Base-by-base conservation (phyloP, 2,329 filamentous ascomycete genomes). In the Akanthomyces lecanii region DNA sequence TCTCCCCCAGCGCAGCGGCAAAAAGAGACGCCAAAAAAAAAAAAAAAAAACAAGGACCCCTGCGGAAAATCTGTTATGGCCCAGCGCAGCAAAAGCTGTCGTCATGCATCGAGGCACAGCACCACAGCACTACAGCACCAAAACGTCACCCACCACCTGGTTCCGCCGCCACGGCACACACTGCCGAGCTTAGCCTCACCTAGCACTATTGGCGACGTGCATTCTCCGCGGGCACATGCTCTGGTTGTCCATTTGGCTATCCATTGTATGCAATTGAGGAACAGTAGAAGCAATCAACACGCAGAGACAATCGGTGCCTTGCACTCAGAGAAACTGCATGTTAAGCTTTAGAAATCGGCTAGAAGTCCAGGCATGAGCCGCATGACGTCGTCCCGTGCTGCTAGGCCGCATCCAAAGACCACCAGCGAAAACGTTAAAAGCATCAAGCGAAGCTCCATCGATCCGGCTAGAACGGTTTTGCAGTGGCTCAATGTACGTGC, bases 61-160 rank as follows among this genome's bases (percentile, higher is more conserved):
- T 5, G 11, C n/a, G 16, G 18, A 38, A 38, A 51, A 4, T n/a
- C 2, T 33, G 23, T 21, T 12, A 11, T 16, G 4, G 40, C 55
- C 25, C 18, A 59, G 33, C 28, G 33, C 33, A 38, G 33, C 33
- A 38, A 38, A 38, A 47, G 50, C 14, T 61, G 59, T 61, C 59
- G 59, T 54, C 59, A 61, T 61, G 38, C 50, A 61, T 61, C 59
- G 40, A 48, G 59, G 50, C 59, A 61, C 50, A 61, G 59, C 59
- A 60, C 45, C 36, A 10, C 45, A 6, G 28, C 28, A 30, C 28
- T 6, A 21, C 21, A 21, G 21, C 56, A 21, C 16, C 21, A 12
- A 61, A 53, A 61, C 38, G 59, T 61, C 59, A 61, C 59, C 30
- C 28, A 16, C 28, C 28, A 30, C 4, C 10, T 44, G 54, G 25